Percentiles rank a stretch among this genome's conserved stretches.
phyloP scores from a whole-genome alignment of 257 asterid genomes.

The Coffea canephora region DNA sequence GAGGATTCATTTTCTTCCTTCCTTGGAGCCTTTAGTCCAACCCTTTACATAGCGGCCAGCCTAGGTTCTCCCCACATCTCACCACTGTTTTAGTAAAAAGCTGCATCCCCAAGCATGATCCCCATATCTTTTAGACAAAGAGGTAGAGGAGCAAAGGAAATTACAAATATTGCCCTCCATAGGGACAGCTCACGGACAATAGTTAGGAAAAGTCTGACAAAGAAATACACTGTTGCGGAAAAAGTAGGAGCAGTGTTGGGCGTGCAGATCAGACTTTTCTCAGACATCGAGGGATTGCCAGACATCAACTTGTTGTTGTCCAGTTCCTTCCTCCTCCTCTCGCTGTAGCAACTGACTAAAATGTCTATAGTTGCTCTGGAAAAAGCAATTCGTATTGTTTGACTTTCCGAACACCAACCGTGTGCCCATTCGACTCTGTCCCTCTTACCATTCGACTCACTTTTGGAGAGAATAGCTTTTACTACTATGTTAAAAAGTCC shows the following conservation, averaged over 20 bases:
- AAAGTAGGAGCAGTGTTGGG: slow-evolving; percentile 19
- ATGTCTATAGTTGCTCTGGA: background rate
- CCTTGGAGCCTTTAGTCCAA: background rate
- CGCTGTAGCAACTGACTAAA: background rate
- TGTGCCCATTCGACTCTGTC: background rate
- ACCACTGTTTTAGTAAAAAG: background rate
- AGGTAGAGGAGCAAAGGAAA: background rate
- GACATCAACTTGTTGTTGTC: slow-evolving; percentile 38
- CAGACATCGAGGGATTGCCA: slow-evolving; percentile 5
- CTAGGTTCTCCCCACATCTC: background rate
- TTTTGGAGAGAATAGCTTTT: background rate
- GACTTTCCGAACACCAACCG: background rate
- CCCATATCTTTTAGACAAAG: background rate
- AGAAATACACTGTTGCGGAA: background rate
- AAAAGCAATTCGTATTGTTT: background rate
- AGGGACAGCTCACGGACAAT: slow-evolving; percentile 16
- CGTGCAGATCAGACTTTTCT: slow-evolving; percentile 52
- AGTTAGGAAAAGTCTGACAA: slow-evolving; percentile 7
- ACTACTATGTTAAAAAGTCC: too few relatives aligned
- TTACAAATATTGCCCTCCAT: background rate
- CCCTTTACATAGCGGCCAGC: background rate
- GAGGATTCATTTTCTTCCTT: background rate
- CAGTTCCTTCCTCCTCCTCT: background rate
- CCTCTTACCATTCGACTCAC: background rate
- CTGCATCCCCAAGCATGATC: background rate